phyloP scores from a whole-genome alignment of 2,329 filamentous ascomycete species.

The Neonectria neomacrospora region DNA sequence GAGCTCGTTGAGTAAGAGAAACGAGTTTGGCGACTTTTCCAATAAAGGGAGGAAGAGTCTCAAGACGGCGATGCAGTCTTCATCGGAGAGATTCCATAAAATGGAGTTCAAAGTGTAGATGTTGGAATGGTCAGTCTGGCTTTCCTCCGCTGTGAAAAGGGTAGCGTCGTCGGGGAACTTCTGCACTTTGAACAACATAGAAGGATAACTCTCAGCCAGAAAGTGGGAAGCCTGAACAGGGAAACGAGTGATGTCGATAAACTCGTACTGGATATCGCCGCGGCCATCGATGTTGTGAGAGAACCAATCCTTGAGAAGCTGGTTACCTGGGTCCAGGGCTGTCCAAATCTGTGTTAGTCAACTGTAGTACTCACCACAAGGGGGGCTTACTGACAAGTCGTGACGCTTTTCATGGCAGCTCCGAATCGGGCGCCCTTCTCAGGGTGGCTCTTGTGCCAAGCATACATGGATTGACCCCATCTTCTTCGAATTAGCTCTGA shows the following conservation, averaged over 20 bases:
- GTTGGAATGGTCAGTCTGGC: background rate
- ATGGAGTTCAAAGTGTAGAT: constrained; percentile 33
- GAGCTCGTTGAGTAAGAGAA: constrained; percentile 33
- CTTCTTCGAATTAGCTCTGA: constrained; percentile 15
- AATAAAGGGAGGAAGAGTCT: constrained; percentile 49
- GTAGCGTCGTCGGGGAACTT: constrained; percentile 5
- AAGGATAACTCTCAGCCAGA: constrained; percentile 19
- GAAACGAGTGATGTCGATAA: constrained; percentile 26
- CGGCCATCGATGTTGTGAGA: background rate
- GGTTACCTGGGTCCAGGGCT: constrained; percentile 31
- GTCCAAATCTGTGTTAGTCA: background rate
- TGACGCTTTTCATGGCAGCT: constrained; percentile 30
- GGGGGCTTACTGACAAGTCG: constrained; percentile 14
- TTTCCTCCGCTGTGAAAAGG: background rate
- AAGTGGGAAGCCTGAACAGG: constrained; percentile 17
- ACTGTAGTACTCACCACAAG: constrained; percentile 48
- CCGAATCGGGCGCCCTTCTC: constrained; percentile 54
- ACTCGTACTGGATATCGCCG: background rate
- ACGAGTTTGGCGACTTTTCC: constrained; percentile 1
- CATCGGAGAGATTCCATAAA: constrained; percentile 32
- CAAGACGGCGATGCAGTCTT: constrained; percentile 23
- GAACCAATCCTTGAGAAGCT: constrained; percentile 27
- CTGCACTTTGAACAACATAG: constrained; percentile 3
- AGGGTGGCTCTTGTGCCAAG: constrained; percentile 37
- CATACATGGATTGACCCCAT: constrained; percentile 37